phyloP scores from a whole-genome alignment of 768 basidiomycete species.

The Lentinula aciculospora region DNA sequence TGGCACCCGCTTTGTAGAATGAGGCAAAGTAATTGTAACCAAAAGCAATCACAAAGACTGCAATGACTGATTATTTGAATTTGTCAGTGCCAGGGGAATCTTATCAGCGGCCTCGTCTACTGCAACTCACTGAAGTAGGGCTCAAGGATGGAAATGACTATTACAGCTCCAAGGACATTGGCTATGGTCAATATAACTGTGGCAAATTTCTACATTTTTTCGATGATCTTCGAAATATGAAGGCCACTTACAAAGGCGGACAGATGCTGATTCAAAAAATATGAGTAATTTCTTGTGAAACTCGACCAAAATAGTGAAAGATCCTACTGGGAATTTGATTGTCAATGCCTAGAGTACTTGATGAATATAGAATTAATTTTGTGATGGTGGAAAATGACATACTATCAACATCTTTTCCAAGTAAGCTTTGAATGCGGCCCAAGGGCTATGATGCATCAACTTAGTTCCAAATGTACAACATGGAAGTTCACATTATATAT shows the following conservation, averaged over 20 bases:
- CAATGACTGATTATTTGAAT: constrained; percentile 36
- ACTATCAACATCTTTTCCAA: constrained; percentile 63
- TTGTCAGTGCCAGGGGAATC: not conserved
- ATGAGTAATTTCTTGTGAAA: no score
- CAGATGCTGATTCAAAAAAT: constrained; percentile 52
- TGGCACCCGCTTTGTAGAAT: constrained; percentile 66
- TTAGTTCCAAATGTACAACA: not conserved
- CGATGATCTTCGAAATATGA: not conserved
- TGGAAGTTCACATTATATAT: not conserved
- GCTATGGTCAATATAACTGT: constrained; percentile 46
- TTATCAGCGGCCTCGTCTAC: not conserved
- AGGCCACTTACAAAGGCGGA: constrained; percentile 46
- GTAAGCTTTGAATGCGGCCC: constrained; percentile 41
- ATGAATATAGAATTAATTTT: not conserved
- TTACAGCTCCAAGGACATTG: constrained; percentile 44
- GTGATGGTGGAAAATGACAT: constrained; percentile 10
- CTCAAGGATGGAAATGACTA: constrained; percentile 53
- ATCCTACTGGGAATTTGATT: constrained; percentile 49
- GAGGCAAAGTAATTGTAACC: constrained; percentile 61
- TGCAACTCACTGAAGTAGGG: constrained; percentile 51
- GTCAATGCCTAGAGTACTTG: constrained; percentile 38
- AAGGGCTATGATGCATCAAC: constrained; percentile 37
- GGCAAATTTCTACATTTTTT: not conserved
- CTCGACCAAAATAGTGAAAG: no score
- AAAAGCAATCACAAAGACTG: constrained; percentile 42